phyloP scores from a whole-genome alignment of 208 protist genomes.

The Polymyxa betae region DNA sequence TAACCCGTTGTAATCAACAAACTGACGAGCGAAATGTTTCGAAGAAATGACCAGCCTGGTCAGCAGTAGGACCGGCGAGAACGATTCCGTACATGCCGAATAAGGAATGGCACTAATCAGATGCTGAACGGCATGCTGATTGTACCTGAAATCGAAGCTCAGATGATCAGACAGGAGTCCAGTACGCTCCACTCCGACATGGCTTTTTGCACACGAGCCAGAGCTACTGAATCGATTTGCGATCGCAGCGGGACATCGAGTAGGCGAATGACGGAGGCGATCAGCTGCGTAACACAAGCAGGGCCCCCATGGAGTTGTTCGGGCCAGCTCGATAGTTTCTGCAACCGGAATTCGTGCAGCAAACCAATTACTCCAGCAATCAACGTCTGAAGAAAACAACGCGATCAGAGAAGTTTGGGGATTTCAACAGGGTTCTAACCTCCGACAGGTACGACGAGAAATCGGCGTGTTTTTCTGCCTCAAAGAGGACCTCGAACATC shows the following conservation, averaged over 20 bases:
- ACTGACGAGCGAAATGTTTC: neutral
- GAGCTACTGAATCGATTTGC: neutral
- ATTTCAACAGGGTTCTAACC: neutral
- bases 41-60: neutral
- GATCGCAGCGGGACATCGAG: neutral
- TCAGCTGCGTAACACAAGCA: neutral
- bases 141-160: neutral
- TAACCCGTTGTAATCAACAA: neutral
- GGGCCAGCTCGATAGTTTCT: neutral
- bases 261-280: neutral
- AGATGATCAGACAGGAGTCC: neutral
- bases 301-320: neutral
- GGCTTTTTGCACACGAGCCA: neutral
- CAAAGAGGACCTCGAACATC: neutral
- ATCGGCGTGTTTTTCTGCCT: too few species aligned
- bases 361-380: neutral
- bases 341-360: constrained; percentile 5
- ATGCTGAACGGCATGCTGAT: constrained; percentile 7
- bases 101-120: neutral
- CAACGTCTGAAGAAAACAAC: neutral
- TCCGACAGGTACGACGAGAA: neutral
- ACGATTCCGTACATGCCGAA: neutral
- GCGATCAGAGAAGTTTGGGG: neutral
- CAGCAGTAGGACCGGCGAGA: neutral
- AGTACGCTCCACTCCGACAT: neutral